Percentiles rank a stretch among this genome's conserved stretches.
Evolutionary conservation across 2,329 filamentous ascomycete genomes (phyloP).

Genomic region (Podosphaera xanthii): DNA sequence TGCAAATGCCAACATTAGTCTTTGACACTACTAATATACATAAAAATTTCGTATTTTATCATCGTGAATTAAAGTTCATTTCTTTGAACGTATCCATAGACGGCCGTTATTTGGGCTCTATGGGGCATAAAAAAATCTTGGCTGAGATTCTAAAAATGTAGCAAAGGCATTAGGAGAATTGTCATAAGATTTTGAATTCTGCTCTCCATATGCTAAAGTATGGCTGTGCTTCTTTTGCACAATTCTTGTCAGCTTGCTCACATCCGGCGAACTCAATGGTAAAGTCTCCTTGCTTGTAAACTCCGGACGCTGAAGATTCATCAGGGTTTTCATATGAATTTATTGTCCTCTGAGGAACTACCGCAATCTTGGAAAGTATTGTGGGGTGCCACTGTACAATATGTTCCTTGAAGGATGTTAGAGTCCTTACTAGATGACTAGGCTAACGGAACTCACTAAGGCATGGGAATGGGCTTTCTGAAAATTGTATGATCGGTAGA

Average conservation of each 20-base stretch:
- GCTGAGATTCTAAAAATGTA: not conserved
- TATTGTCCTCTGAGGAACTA: slow-evolving; percentile 68
- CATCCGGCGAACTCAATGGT: slow-evolving; percentile 61
- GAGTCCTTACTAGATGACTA: not conserved
- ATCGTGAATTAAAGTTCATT: not conserved
- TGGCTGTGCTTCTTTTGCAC: slow-evolving; percentile 41
- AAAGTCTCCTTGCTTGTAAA: slow-evolving; percentile 68
- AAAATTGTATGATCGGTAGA: slow-evolving; percentile 89
- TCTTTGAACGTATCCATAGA: not conserved
- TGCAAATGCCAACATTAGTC: not conserved
- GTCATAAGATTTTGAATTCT: slow-evolving; percentile 8
- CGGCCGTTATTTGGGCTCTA: not conserved
- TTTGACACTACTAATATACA: not conserved
- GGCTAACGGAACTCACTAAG: slow-evolving; percentile 32
- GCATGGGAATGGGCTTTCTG: slow-evolving; percentile 86
- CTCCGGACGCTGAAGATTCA: slow-evolving; percentile 25
- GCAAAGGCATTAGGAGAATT: not conserved
- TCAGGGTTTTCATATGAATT: slow-evolving; percentile 45
- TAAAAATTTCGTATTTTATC: not conserved
- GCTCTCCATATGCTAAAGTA: slow-evolving; percentile 17
- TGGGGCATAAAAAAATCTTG: not conserved
- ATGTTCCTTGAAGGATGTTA: slow-evolving; percentile 36
- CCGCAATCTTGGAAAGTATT: slow-evolving; percentile 66
- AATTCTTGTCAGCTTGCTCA: slow-evolving; percentile 34
- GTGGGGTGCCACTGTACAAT: slow-evolving; percentile 94